Percentiles rank a stretch among this genome's conserved stretches.
Conservation (phyloP, 257 asterid species). For the Plantago ovata region DNA sequence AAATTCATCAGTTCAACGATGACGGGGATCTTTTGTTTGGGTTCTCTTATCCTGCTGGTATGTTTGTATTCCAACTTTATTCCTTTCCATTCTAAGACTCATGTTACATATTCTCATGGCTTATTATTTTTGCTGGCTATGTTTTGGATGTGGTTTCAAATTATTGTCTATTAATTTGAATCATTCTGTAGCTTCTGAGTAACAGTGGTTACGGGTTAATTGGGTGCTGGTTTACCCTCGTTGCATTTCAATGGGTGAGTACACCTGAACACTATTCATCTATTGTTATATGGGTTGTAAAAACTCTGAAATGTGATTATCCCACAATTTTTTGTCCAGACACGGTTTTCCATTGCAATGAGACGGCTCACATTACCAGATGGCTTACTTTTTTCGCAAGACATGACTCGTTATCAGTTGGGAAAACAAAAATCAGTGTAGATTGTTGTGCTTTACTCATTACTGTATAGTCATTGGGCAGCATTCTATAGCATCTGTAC, state of each 20-base stretch:
- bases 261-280: not conserved
- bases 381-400: constrained; percentile 60
- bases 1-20: constrained; percentile 65
- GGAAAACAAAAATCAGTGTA: constrained; percentile 47
- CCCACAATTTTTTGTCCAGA: constrained; percentile 35
- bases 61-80: constrained; percentile 3
- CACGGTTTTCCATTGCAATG: constrained; percentile 73
- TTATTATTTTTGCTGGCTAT: not conserved
- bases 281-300: too few species aligned
- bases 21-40: constrained; percentile 47
- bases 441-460: too few species aligned
- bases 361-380: constrained; percentile 57
- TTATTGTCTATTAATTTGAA: not conserved
- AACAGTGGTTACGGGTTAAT: constrained; percentile 58
- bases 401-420: constrained; percentile 22
- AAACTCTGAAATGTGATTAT: not conserved
- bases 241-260: constrained; percentile 77
- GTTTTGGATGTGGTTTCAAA: too few species aligned
- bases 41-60: constrained; percentile 64
- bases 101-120: not conserved
- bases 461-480: too few species aligned
- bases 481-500: too few species aligned
- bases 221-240: constrained; percentile 73
- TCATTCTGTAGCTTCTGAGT: constrained; percentile 40
- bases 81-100: not conserved